phyloP scores from a whole-genome alignment of 140 eudicot species.

The Erigeron philadelphicus region DNA sequence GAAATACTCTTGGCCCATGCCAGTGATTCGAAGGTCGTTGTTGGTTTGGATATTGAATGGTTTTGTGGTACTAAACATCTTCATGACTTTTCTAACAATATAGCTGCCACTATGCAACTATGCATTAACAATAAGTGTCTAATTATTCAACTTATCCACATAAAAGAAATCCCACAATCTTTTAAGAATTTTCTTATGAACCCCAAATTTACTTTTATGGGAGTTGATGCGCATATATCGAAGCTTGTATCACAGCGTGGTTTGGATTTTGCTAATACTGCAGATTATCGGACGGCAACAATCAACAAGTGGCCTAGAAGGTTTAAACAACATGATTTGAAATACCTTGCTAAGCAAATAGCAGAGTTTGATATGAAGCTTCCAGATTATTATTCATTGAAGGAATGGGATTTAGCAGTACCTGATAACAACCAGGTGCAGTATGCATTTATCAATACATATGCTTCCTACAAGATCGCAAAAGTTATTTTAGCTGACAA shows the following conservation, averaged over 20 bases:
- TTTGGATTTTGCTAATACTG: conserved; percentile 17
- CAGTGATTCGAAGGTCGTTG: conserved; percentile 23
- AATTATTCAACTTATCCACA: conserved; percentile 40
- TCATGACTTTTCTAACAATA: too few relatives aligned
- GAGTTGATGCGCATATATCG: conserved; percentile 32
- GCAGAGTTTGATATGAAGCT: conserved; percentile 34
- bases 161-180: conserved; percentile 38
- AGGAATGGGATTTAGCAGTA: conserved; percentile 36
- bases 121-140: conserved; percentile 40
- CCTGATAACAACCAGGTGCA: conserved; percentile 33
- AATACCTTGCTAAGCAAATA: conserved; percentile 31
- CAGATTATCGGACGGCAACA: conserved; percentile 21
- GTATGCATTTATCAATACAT: conserved; percentile 52
- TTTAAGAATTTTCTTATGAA: conserved; percentile 27
- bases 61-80: too few relatives aligned
- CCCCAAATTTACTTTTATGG: conserved; percentile 30
- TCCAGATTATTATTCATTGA: conserved; percentile 31
- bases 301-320: conserved; percentile 31
- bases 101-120: conserved; percentile 33
- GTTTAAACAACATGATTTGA: conserved; percentile 31
- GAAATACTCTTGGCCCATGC: conserved; percentile 20
- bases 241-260: conserved; percentile 35
- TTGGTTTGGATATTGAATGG: conserved; percentile 48
- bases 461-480: conserved; percentile 48
- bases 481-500: not conserved